These are phyloP conservation scores for Phytophthora tubulina DNA, from an alignment of 352 stramenopile species.

Conservation along the genomic window DNA sequence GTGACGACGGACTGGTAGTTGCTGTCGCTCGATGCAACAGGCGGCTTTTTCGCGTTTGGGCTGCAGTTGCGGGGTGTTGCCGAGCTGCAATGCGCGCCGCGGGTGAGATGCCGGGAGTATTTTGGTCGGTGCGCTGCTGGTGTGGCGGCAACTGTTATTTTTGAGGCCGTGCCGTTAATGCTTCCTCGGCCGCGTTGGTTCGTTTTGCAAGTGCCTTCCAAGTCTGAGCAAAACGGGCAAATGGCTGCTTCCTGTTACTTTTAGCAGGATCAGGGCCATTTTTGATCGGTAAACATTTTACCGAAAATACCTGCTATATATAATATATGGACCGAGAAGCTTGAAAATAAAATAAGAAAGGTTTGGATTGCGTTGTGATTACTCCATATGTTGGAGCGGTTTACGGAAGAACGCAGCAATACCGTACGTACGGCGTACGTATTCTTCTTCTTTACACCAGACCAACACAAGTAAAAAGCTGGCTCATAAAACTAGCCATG, in stretches of 20 bases:
- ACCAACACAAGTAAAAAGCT: too few species aligned
- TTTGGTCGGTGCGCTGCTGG: conserved; percentile 32
- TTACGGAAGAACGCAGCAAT: too few species aligned
- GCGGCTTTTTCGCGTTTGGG: conserved; percentile 40
- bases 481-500: too few species aligned
- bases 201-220: conserved; percentile 30
- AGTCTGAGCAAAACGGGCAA: conserved; percentile 27
- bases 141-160: conserved; percentile 38
- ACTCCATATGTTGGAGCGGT: too few species aligned
- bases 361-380: too few species aligned
- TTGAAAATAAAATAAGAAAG: too few species aligned
- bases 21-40: conserved; percentile 31
- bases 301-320: too few species aligned
- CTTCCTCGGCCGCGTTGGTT: conserved; percentile 21
- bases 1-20: conserved; percentile 13
- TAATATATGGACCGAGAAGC: too few species aligned
- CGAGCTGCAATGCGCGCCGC: conserved; percentile 15
- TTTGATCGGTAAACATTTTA: too few species aligned
- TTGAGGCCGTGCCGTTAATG: conserved; percentile 46
- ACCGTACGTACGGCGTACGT: too few species aligned
- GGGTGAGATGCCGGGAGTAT: conserved; percentile 43
- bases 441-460: too few species aligned
- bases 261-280: background rate
- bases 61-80: conserved; percentile 28
- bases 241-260: conserved; percentile 6